phyloP scores from a whole-genome alignment of 257 asterid species.

The Anisodus acutangulus region DNA sequence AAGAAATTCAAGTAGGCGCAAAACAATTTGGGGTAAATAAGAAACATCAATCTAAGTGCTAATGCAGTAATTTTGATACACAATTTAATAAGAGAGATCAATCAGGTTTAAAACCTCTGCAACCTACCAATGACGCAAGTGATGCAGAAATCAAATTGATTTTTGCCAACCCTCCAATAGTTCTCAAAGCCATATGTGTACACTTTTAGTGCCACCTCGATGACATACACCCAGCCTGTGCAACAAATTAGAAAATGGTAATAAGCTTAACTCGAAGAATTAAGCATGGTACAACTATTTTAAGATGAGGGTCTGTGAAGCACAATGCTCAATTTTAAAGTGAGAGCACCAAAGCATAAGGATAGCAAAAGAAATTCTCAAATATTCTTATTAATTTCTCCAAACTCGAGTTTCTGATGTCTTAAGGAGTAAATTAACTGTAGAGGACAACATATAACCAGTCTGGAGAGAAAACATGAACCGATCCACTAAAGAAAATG shows the following conservation, averaged over 20 bases:
- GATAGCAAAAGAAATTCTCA: not conserved
- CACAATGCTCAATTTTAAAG: no score
- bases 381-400: no score
- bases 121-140: slow-evolving; percentile 90
- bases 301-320: no score
- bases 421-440: no score
- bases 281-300: no score
- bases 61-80: not conserved
- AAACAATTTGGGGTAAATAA: not conserved
- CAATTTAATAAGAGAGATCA: slow-evolving; percentile 4
- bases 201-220: slow-evolving; percentile 82
- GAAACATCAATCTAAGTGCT: not conserved
- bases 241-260: slow-evolving; percentile 39
- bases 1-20: not conserved
- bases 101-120: not conserved
- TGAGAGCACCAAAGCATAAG: not conserved
- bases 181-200: slow-evolving; percentile 79
- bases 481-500: no score
- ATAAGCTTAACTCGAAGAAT: no score
- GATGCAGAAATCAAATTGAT: slow-evolving; percentile 83
- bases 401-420: no score
- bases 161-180: slow-evolving; percentile 93
- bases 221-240: slow-evolving; percentile 90
- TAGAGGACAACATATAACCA: no score
- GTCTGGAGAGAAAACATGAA: no score